Evolutionary conservation across 2,329 filamentous ascomycete species (phyloP), one percentile per base, ranked within the genome.

Genomic region (Aureobasidium pullulans): DNA sequence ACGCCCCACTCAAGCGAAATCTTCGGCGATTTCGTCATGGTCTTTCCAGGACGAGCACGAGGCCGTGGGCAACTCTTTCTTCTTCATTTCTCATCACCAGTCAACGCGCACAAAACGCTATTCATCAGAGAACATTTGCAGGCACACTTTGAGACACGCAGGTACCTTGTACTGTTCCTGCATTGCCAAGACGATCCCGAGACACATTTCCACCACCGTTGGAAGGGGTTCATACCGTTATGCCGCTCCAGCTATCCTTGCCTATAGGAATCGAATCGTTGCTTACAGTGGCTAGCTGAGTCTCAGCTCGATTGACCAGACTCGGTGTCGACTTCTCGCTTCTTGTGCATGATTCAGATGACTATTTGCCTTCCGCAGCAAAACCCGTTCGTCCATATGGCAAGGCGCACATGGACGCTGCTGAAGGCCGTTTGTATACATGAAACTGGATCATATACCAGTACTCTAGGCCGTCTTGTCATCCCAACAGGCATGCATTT

Each of bases 171-270:
- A 23, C 23, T 23, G 23, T 23, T 49, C 32, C 6, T 10, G 9
- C 32, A 10, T 48, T 11, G 36, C 9, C 29, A 37, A 47, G 48
- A 40, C 48, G 34, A 39, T 31, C 40, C 19, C 36, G 23, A 52
- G 48, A 52, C 48, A 52, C 8, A 52, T 52, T 40, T 39, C 48
- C 36, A 49, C 48, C 34, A 31, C 48, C 48, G 48, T 52, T 52
- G 48, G 28, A 37, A 31, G 23, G 19, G 36, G 31, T 29, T 52
- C 19, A 52, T 31, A 40, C 34, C 48, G 48, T 52, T 50, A 16
- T 40, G 13, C 47, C 32, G 47, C 47, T 50, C 19, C 32, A 37
- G 47, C 34, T 52, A 40, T 40, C 34, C 8, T 11, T 40, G 23
- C 34, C 13, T 31, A 52, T 16, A 52, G 23, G 11, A 52, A 15